Conservation (phyloP, 139 green algal species). For the Tetraselmis striata region DNA sequence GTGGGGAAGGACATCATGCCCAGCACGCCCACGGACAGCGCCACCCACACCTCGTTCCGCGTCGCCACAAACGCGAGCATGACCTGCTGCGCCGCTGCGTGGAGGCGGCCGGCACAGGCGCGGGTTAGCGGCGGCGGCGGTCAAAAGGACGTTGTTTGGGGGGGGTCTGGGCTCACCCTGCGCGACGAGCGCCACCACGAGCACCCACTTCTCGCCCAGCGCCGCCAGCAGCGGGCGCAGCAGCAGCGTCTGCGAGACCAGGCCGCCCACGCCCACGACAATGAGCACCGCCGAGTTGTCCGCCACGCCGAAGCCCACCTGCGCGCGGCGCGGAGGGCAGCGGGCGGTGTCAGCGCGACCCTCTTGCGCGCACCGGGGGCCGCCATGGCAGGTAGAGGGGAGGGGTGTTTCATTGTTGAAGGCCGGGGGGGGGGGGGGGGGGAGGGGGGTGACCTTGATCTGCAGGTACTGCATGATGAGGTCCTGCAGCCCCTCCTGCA, state of each 20-base stretch:
- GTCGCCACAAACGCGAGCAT: not conserved
- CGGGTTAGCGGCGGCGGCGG: too few relatives aligned
- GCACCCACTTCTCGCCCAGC: conserved; percentile 47
- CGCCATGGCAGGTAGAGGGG: not conserved
- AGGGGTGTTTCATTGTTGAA: not conserved
- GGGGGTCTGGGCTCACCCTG: not conserved
- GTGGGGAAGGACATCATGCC: conserved; percentile 45
- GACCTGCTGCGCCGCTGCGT: not conserved
- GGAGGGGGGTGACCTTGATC: conserved; percentile 38
- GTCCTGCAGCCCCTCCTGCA: conserved; percentile 50
- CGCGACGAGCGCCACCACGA: conserved; percentile 28
- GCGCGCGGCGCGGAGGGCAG: too few relatives aligned
- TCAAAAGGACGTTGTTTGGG: too few relatives aligned
- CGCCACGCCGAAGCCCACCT: not conserved
- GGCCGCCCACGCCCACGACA: conserved; percentile 44
- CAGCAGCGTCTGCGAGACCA: conserved; percentile 60
- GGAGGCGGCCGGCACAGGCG: too few relatives aligned
- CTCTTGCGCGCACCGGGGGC: too few relatives aligned
- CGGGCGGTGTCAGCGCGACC: too few relatives aligned
- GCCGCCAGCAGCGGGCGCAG: conserved; percentile 40
- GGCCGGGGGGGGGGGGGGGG: too few relatives aligned
- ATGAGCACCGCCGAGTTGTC: conserved; percentile 40
- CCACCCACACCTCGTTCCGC: not conserved
- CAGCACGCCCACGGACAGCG: not conserved
- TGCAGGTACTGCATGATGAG: conserved; percentile 78